Percentiles rank a stretch among this genome's conserved stretches.
These are phyloP conservation scores for Limonium bicolor DNA, from an alignment of 148 eudicot species.

Conservation along the genomic window DNA sequence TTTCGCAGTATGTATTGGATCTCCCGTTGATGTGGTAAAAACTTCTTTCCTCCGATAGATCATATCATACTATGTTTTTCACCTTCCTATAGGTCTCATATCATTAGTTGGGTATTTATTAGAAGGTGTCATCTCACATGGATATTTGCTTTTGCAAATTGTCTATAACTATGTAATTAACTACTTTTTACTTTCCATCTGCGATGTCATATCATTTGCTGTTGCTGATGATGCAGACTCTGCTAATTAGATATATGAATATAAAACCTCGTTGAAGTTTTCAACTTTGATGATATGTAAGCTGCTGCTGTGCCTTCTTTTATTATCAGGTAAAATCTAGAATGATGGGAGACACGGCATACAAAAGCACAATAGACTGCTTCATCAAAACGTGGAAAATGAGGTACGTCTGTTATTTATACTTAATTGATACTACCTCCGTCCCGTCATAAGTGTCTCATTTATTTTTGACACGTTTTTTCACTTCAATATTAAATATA, in stretches of 20 bases:
- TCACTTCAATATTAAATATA: no score
- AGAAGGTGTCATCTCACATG: no score
- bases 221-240: background rate
- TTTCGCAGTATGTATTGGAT: slow-evolving; percentile 67
- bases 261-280: background rate
- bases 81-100: background rate
- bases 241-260: background rate
- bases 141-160: background rate
- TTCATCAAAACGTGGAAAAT: slow-evolving; percentile 56
- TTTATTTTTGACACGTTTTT: no score
- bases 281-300: background rate
- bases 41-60: background rate
- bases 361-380: slow-evolving; percentile 59
- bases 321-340: slow-evolving; percentile 74
- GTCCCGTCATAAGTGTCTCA: no score
- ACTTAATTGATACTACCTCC: no score
- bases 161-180: no score
- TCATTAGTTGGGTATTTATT: no score
- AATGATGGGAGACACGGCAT: slow-evolving; percentile 84
- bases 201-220: background rate
- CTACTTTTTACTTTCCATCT: no score
- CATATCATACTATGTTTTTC: background rate
- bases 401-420: slow-evolving; percentile 29
- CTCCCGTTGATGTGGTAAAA: slow-evolving; percentile 57
- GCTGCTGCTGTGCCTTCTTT: slow-evolving; percentile 10